Evolutionary conservation across 192 early-diverging fungal genomes (phyloP), one percentile per base, ranked within the genome.

Genomic region (Rhizophagus clarus): DNA sequence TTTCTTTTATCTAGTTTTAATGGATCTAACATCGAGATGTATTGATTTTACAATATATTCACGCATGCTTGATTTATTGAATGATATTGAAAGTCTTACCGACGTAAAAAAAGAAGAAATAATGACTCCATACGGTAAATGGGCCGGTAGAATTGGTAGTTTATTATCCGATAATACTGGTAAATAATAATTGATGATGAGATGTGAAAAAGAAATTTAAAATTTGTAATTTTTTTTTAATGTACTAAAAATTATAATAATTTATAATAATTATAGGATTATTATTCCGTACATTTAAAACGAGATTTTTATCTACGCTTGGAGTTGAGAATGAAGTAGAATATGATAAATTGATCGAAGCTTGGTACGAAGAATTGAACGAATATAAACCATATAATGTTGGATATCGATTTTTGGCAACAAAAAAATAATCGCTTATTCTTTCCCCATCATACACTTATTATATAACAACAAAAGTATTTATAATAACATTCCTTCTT

Each of bases 291-390:
- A 70, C 68, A 20, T 70, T 70, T 40, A 31, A 29, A 70, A 22
- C 68, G 31, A 70, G 34, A 70, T 70, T 70, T n/a, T 70, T 29
- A 37, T 42, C 68, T n/a, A 20, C 8, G 22, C 20, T 70, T n/a
- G 68, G 34, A 37, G 14, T 70, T 17, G 68, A 70, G 22, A 17
- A 20, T 37, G 68, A 70, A 8, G 34, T 34, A 34, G 68, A 70
- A 42, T 70, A 70, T 70, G 68, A 70, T 70, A 70, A 42, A 70
- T 70, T 70, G 22, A 12, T 70, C 1, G 68, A 70, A 40, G 68
- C 68, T 70, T 70, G 68, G 68, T 22, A 70, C 31, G 10, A 34
- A 37, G 68, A 70, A 34, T 70, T 70, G 24, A 70, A 22, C 8
- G 68, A 70, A 40, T 70, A 11, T n/a, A 40, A 70, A 70, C 37